Conservation (phyloP, 106 monocot genomes). For the Dendrobium officinale region DNA sequence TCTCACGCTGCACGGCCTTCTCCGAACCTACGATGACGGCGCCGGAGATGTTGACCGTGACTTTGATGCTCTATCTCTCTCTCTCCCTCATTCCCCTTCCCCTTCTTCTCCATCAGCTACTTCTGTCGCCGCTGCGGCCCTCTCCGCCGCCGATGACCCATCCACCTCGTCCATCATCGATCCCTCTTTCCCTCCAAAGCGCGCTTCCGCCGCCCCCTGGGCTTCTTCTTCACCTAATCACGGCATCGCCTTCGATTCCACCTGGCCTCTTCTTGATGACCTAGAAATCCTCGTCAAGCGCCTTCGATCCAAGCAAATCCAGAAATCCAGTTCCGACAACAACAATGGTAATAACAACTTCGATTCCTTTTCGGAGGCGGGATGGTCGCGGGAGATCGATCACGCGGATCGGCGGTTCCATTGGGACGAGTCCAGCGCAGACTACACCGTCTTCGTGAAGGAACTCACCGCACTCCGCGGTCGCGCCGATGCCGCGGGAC, state of each 20-base stretch:
- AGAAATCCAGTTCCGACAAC: slow-evolving; percentile 25
- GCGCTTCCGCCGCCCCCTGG: slow-evolving; percentile 22
- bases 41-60: slow-evolving; percentile 65
- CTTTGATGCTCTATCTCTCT: slow-evolving; percentile 35
- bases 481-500: slow-evolving; percentile 47
- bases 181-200: slow-evolving; percentile 9
- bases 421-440: slow-evolving; percentile 61
- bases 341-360: slow-evolving; percentile 61
- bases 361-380: slow-evolving; percentile 87
- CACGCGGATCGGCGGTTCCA: slow-evolving; percentile 24
- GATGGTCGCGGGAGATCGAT: slow-evolving; percentile 80
- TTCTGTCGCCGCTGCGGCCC: slow-evolving; percentile 1
- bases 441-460: slow-evolving; percentile 54
- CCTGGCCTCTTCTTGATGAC: slow-evolving; percentile 72
- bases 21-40: slow-evolving; percentile 57
- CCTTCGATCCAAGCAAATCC: slow-evolving; percentile 54
- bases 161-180: background rate
- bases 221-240: slow-evolving; percentile 54
- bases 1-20: slow-evolving; percentile 31
- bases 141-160: slow-evolving; percentile 9
- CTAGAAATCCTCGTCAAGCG: slow-evolving; percentile 65
- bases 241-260: slow-evolving; percentile 55
- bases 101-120: slow-evolving; percentile 4
- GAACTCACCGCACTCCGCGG: slow-evolving; percentile 52
- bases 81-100: slow-evolving; percentile 12